phyloP scores from a whole-genome alignment of 1,139 yeast genomes.

The Saccharomyces hybrid region DNA sequence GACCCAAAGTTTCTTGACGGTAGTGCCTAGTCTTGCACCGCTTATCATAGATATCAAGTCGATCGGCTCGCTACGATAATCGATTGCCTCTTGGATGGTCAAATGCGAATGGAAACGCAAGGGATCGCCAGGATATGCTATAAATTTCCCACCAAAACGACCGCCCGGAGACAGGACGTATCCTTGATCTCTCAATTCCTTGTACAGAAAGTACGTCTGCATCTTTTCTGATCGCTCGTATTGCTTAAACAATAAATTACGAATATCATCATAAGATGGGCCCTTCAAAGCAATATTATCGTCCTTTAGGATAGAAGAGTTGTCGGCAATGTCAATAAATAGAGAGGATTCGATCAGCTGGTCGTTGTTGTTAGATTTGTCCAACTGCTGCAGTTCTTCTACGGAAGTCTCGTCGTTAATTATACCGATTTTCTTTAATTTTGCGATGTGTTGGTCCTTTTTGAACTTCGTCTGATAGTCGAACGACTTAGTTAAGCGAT shows the following conservation, averaged over 20 bases:
- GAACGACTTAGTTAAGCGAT: slow-evolving; percentile 13
- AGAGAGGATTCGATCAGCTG: slow-evolving; percentile 19
- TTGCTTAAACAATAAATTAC: neutral
- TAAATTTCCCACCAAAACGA: slow-evolving; percentile 81
- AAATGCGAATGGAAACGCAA: slow-evolving; percentile 81
- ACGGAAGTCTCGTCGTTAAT: slow-evolving; percentile 2
- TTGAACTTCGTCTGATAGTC: slow-evolving; percentile 16
- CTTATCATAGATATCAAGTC: slow-evolving; percentile 53
- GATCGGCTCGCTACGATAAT: slow-evolving; percentile 44
- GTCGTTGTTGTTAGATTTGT: slow-evolving; percentile 2
- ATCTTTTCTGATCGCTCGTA: neutral
- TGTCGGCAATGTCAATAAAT: slow-evolving; percentile 17
- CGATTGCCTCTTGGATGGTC: slow-evolving; percentile 50
- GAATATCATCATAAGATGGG: neutral
- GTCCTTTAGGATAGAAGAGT: slow-evolving; percentile 8
- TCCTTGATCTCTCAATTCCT: slow-evolving; percentile 10
- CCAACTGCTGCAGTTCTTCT: slow-evolving; percentile 1
- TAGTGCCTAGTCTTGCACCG: slow-evolving; percentile 86
- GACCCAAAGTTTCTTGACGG: slow-evolving; percentile 82
- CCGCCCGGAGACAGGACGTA: slow-evolving; percentile 64
- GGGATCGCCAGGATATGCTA: slow-evolving; percentile 95
- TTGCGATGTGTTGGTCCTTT: slow-evolving; percentile 15
- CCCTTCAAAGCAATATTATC: neutral
- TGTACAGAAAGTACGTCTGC: slow-evolving; percentile 17
- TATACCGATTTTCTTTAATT: slow-evolving; percentile 15